Conservation (phyloP, 2,329 filamentous ascomycete species). For the Aspergillus felis region DNA sequence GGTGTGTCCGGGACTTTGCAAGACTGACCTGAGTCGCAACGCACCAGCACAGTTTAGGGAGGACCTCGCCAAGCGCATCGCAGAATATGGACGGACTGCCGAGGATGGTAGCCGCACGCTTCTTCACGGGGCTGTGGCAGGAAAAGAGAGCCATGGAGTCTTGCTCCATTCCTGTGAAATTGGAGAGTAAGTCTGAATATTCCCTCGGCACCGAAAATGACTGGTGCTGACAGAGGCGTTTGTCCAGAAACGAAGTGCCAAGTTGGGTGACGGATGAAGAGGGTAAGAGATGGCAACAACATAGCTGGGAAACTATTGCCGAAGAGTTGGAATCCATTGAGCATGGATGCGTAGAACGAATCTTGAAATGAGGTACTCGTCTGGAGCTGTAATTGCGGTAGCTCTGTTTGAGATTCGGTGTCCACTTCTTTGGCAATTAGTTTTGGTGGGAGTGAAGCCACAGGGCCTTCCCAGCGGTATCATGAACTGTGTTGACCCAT, state of each 20-base stretch:
- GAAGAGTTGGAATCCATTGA: background rate
- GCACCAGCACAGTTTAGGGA: constrained; percentile 22
- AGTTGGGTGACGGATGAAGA: background rate
- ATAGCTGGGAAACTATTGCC: background rate
- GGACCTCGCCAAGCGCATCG: constrained; percentile 8
- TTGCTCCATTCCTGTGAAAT: background rate
- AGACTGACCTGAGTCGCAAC: constrained; percentile 22
- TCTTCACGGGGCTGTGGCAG: constrained; percentile 24
- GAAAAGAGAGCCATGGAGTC: constrained; percentile 24
- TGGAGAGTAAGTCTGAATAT: background rate
- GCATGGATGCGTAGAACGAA: background rate
- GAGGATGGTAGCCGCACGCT: constrained; percentile 31
- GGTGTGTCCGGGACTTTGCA: constrained; percentile 29
- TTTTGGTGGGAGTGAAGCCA: background rate
- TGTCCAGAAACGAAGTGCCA: background rate
- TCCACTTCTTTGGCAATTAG: background rate
- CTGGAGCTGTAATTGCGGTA: background rate
- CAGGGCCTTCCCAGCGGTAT: background rate
- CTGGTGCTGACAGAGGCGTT: background rate
- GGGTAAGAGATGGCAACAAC: background rate
- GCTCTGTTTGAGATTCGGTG: background rate
- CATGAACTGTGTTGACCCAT: background rate
- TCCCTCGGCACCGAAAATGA: background rate
- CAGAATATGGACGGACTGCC: constrained; percentile 18
- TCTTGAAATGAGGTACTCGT: background rate